A percentile compares a stretch with the other conserved stretches of the same genome.
Conservation (phyloP, 2,329 filamentous ascomycete genomes). For the Hypoxylon sp. region DNA sequence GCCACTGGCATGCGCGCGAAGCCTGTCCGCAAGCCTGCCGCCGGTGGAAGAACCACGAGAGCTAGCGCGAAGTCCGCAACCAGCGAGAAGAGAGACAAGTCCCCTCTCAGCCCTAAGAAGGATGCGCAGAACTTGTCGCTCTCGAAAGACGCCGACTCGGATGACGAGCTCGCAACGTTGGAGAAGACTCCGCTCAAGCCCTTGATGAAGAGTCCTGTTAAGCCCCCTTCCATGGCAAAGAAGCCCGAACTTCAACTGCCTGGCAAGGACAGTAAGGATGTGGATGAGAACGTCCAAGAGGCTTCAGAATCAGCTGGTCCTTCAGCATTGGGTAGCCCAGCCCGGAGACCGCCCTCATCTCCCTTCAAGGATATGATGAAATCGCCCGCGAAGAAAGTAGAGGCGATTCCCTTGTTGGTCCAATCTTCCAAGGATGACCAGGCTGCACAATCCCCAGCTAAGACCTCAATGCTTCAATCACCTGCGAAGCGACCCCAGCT, state of each 20-base stretch:
- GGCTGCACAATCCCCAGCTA: conserved; percentile 59
- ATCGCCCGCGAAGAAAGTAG: conserved; percentile 68
- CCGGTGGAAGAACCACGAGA: conserved; percentile 54
- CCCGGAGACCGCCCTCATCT: conserved; percentile 65
- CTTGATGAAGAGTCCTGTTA: conserved; percentile 68
- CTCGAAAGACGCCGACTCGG: conserved; percentile 63
- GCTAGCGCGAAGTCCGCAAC: conserved; percentile 53
- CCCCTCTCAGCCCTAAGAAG: conserved; percentile 74
- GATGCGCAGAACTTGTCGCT: conserved; percentile 66
- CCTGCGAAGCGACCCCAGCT: conserved; percentile 62
- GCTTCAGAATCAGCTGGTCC: conserved; percentile 53
- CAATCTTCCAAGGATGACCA: conserved; percentile 47
- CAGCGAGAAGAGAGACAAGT: conserved; percentile 56
- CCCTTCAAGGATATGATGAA: conserved; percentile 68
- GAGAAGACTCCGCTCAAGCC: conserved; percentile 65
- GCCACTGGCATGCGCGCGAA: conserved; percentile 58
- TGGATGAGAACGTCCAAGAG: conserved; percentile 49
- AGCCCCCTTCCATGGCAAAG: conserved; percentile 57
- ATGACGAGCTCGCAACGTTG: conserved; percentile 69
- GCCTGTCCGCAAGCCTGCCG: conserved; percentile 62
- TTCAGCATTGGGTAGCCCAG: conserved; percentile 65
- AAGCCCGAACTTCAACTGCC: conserved; percentile 52
- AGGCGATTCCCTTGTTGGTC: conserved; percentile 52
- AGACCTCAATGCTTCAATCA: conserved; percentile 64
- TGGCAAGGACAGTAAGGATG: conserved; percentile 34